Conservation (phyloP, 495 filamentous ascomycete genomes). For the Penicillium verhagenii region DNA sequence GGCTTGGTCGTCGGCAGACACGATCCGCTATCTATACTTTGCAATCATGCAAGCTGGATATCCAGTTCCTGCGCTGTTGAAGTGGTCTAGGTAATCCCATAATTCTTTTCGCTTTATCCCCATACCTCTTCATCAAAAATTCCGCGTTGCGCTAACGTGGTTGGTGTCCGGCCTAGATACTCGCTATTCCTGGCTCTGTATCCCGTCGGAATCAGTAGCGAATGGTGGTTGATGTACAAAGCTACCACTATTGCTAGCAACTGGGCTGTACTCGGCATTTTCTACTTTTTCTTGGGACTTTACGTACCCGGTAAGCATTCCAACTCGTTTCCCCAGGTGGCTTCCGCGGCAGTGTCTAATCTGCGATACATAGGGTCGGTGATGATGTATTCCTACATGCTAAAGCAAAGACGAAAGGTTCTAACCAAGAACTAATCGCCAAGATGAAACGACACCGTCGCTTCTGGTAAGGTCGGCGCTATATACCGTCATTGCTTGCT, state of each 20-base stretch:
- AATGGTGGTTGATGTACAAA: conserved; percentile 49
- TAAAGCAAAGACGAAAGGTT: conserved; percentile 68
- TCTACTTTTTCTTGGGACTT: conserved; percentile 51
- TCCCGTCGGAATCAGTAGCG: conserved; percentile 52
- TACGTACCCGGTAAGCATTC: conserved; percentile 68
- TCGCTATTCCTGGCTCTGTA: conserved; percentile 54
- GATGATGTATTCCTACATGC: conserved; percentile 80
- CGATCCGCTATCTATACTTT: conserved; percentile 54
- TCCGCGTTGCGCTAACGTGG: not conserved
- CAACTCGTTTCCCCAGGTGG: not conserved
- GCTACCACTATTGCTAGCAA: conserved; percentile 26
- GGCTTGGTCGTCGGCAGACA: conserved; percentile 53
- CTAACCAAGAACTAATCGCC: not conserved
- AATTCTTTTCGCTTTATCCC: not conserved
- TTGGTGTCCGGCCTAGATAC: conserved; percentile 38
- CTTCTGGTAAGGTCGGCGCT: not conserved
- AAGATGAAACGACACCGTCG: too few relatives aligned
- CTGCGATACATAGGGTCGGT: conserved; percentile 61
- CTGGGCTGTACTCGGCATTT: conserved; percentile 23
- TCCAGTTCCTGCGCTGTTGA: conserved; percentile 33
- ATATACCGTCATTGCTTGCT: not conserved
- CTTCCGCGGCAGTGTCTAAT: conserved; percentile 4
- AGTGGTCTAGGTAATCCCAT: conserved; percentile 38
- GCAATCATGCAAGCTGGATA: conserved; percentile 31
- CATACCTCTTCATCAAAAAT: too few relatives aligned